phyloP scores from a whole-genome alignment of 495 filamentous ascomycete genomes.

The Lasiosphaeria hispida region DNA sequence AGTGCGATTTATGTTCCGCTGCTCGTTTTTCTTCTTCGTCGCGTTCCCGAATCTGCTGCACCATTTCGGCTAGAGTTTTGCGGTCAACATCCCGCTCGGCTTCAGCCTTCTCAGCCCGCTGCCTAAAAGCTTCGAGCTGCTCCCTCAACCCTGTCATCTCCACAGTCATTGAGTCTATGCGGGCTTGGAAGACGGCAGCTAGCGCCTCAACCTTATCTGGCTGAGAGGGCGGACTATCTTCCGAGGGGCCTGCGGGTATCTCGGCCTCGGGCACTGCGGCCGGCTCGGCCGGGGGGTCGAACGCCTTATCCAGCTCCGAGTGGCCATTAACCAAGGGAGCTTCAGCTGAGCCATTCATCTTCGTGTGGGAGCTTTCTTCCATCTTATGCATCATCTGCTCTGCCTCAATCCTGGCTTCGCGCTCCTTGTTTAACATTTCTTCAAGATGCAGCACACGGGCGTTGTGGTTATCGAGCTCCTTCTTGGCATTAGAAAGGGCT shows the following conservation, averaged over 20 bases:
- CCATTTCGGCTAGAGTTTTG: conserved; percentile 82
- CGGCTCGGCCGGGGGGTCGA: conserved; percentile 39
- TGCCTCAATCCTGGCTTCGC: conserved; percentile 73
- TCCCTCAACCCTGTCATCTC: conserved; percentile 82
- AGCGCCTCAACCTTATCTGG: conserved; percentile 43
- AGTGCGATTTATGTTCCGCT: conserved; percentile 26
- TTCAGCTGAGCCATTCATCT: conserved; percentile 34
- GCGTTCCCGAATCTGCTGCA: conserved; percentile 71
- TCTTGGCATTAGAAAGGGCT: conserved; percentile 72
- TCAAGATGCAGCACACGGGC: conserved; percentile 80
- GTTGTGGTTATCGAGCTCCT: conserved; percentile 77
- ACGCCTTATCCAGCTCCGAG: conserved; percentile 36
- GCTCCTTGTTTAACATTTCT: conserved; percentile 71
- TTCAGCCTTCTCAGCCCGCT: conserved; percentile 77
- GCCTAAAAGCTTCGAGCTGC: conserved; percentile 73
- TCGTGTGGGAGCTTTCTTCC: conserved; percentile 49
- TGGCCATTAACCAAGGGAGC: conserved; percentile 30
- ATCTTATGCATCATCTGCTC: conserved; percentile 75
- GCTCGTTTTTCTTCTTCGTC: conserved; percentile 49
- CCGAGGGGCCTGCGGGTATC: conserved; percentile 19
- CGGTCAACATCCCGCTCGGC: conserved; percentile 63
- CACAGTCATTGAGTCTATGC: conserved; percentile 72
- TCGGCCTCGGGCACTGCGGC: conserved; percentile 19
- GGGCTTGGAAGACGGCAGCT: conserved; percentile 60
- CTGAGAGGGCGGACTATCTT: conserved; percentile 35